These are phyloP conservation scores for Puccinia novopanici DNA, from an alignment of 1,284 basidiomycete species.

Conservation along the genomic window DNA sequence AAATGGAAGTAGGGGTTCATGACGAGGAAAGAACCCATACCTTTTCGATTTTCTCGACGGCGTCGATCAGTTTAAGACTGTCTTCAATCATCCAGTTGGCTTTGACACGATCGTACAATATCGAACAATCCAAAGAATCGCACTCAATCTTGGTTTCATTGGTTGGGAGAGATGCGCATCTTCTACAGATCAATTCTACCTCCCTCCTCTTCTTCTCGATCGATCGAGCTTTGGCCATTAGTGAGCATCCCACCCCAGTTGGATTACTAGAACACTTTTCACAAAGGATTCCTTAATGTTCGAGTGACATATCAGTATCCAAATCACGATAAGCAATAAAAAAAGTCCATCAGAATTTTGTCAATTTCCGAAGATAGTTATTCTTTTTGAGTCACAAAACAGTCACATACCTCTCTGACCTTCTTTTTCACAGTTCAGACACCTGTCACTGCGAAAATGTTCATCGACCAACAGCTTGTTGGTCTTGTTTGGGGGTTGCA, in stretches of 20 bases:
- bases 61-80: not conserved
- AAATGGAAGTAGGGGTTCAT: not conserved
- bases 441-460: slow-evolving; percentile 54
- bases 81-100: slow-evolving; percentile 56
- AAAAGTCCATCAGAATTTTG: slow-evolving; percentile 57
- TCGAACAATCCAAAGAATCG: slow-evolving; percentile 79
- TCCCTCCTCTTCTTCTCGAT: slow-evolving; percentile 66
- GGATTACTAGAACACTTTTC: slow-evolving; percentile 66
- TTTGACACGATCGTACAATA: slow-evolving; percentile 73
- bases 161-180: slow-evolving; percentile 67
- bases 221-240: slow-evolving; percentile 67
- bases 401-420: slow-evolving; percentile 46
- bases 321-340: not conserved
- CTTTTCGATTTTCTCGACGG: slow-evolving; percentile 28
- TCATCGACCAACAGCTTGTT: slow-evolving; percentile 53
- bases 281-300: slow-evolving; percentile 63
- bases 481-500: slow-evolving; percentile 9
- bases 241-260: slow-evolving; percentile 66
- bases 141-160: slow-evolving; percentile 70
- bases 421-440: slow-evolving; percentile 54
- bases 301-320: not conserved
- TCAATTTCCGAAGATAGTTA: slow-evolving; percentile 56
- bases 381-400: not conserved
- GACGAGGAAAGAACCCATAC: not conserved
- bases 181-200: slow-evolving; percentile 66